Evolutionary conservation across 345 rosid species (phyloP), one percentile per base, ranked within the genome.

Genomic region (Fremontodendron californicum): DNA sequence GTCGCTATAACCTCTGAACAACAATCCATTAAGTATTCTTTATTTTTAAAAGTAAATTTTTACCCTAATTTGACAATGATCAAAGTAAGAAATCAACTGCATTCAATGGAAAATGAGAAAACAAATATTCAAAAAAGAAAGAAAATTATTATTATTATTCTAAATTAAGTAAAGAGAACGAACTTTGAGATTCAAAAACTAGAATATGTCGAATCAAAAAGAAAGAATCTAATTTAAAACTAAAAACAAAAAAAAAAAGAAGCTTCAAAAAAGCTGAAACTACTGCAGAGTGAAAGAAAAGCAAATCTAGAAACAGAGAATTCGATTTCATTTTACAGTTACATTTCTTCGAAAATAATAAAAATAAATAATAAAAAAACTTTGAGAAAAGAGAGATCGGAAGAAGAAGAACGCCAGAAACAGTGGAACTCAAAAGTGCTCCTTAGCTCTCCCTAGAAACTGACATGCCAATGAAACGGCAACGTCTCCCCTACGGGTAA

Each of bases 301-400:
- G 57, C 76, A 46, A 78, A 73, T 78, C 77, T 73, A 78, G 61
- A 68, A 63, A 68, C 19, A 74, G 29, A 68, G 76, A 67, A 79
- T 63, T 64, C 75, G 69, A 79, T 77, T 82, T 82, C 75, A 78
- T 68, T 51, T 66, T 46, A 52, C 21, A 79, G 76, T 48, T 63
- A 51, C 63, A 52, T 5, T 35, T 37, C 46, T 19, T n/a, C 27
- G 21, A 76, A 66, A 63, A 62, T 21, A 49, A 61, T 27, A 31
- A 46, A 71, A 27, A 73, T 67, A 49, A 33, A 33, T 33, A 33
- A 33, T 33, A 33, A 33, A 33, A 58, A 23, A 9, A 31, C 23
- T 57, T 52, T 10, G 55, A 42, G 73, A 62, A 82, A 75, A 69
- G 31, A 63, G 75, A 80, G 85, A 82, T 80, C 84, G 84, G 33